phyloP scores from a whole-genome alignment of 2,329 filamentous ascomycete species.

The Pyrenophora teres region DNA sequence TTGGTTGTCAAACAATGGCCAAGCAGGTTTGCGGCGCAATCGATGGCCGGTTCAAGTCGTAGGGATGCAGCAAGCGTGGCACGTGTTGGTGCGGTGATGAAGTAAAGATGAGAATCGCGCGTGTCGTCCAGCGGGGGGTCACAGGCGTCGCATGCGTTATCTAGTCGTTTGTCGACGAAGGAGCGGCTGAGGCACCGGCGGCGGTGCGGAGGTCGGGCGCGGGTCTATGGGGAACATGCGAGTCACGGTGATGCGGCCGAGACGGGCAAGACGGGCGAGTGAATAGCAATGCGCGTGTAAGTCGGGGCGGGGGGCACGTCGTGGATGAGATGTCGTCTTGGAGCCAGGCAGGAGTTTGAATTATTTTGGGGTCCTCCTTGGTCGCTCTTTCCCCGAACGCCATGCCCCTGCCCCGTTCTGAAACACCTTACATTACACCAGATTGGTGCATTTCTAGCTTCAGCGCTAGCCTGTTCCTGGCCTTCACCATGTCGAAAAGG shows the following conservation, averaged over 20 bases:
- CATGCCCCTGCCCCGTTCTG: slow-evolving; percentile 16
- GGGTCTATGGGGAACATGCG: slow-evolving; percentile 27
- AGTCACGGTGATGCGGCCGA: slow-evolving; percentile 7
- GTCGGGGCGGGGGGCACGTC: background rate
- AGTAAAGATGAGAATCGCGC: slow-evolving; percentile 12
- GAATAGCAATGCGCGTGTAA: slow-evolving; percentile 3
- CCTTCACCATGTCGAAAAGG: slow-evolving; percentile 13
- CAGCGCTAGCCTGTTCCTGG: slow-evolving; percentile 25
- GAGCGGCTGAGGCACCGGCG: slow-evolving; percentile 21
- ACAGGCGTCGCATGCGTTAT: slow-evolving; percentile 23
- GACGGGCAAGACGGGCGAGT: slow-evolving; percentile 1
- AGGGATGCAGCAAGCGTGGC: slow-evolving; percentile 13
- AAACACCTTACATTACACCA: slow-evolving; percentile 15
- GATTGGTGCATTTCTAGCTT: slow-evolving; percentile 6
- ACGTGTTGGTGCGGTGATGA: slow-evolving; percentile 2
- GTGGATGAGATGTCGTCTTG: slow-evolving; percentile 4
- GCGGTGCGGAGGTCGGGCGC: slow-evolving; percentile 22
- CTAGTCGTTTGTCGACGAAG: slow-evolving; percentile 10
- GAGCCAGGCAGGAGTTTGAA: slow-evolving; percentile 11
- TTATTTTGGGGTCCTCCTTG: slow-evolving; percentile 19
- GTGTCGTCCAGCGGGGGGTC: slow-evolving; percentile 20
- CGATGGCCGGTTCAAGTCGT: slow-evolving; percentile 29
- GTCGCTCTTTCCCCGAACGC: slow-evolving; percentile 12
- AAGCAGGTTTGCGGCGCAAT: slow-evolving; percentile 35
- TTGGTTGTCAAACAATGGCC: slow-evolving; percentile 19